Evolutionary conservation across 2,329 filamentous ascomycete species (phyloP).

Genomic region (Tolypocladium ophioglossoides): DNA sequence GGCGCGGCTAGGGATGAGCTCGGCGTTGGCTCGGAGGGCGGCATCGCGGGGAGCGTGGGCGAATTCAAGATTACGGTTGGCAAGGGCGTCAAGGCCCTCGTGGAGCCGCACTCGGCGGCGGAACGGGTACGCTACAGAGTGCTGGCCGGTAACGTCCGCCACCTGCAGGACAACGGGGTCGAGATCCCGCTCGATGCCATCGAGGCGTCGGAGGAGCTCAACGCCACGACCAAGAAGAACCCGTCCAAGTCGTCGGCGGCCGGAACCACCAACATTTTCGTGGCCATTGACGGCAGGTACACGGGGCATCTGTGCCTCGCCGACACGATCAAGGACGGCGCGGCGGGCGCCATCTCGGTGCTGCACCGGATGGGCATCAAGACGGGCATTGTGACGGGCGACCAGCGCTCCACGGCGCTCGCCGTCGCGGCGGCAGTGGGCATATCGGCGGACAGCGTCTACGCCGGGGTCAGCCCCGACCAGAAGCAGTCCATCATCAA

Average conservation of each 20-base stretch:
- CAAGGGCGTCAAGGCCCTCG: constrained; percentile 69
- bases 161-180: constrained; percentile 62
- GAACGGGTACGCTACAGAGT: constrained; percentile 65
- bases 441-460: constrained; percentile 65
- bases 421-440: constrained; percentile 76
- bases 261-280: constrained; percentile 83
- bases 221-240: constrained; percentile 25
- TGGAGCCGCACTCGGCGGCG: constrained; percentile 63
- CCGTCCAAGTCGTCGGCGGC: constrained; percentile 21
- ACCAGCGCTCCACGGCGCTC: constrained; percentile 74
- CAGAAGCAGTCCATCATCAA: constrained; percentile 84
- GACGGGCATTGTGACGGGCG: constrained; percentile 87
- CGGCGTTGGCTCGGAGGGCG: constrained; percentile 57
- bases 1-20: constrained; percentile 65
- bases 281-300: constrained; percentile 74
- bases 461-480: constrained; percentile 78
- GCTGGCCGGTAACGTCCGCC: constrained; percentile 73
- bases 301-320: constrained; percentile 74
- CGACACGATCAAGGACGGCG: constrained; percentile 85
- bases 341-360: constrained; percentile 68
- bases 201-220: constrained; percentile 50
- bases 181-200: constrained; percentile 53
- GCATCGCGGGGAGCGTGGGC: constrained; percentile 72
- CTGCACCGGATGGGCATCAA: constrained; percentile 77
- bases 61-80: constrained; percentile 79